Percentiles rank a stretch among this genome's conserved stretches.
Conservation (phyloP, 192 early-diverging fungal genomes). For the Umbelopsis isabellina region DNA sequence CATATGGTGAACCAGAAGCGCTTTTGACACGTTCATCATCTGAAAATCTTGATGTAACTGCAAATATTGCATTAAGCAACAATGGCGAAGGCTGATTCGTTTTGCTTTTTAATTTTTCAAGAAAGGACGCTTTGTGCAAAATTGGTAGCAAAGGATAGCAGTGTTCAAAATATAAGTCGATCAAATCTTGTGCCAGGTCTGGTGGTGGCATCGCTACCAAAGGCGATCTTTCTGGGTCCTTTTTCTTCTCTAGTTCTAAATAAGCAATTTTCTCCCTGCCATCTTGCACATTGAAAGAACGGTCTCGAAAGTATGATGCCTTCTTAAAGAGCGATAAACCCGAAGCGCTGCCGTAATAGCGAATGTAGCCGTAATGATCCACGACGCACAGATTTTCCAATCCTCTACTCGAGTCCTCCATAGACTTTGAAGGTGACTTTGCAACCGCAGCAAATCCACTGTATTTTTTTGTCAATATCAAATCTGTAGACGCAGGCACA, state of each 20-base stretch:
- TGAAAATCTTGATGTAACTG: constrained; percentile 51
- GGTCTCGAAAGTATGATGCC: constrained; percentile 49
- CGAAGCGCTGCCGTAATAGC: constrained; percentile 75
- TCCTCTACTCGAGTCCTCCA: constrained; percentile 31
- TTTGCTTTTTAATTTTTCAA: constrained; percentile 24
- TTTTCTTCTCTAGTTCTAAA: neutral
- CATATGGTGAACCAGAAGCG: constrained; percentile 43
- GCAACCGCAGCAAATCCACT: constrained; percentile 55
- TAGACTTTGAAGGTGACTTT: constrained; percentile 26
- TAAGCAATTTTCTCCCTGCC: neutral
- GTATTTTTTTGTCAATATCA: neutral
- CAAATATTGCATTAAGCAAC: constrained; percentile 56
- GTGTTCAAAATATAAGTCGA: constrained; percentile 64
- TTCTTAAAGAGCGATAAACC: constrained; percentile 71
- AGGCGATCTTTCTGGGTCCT: constrained; percentile 36
- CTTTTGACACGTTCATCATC: constrained; percentile 40
- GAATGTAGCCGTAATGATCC: constrained; percentile 68
- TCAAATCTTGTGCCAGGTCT: constrained; percentile 62
- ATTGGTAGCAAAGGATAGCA: constrained; percentile 71
- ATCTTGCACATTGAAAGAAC: constrained; percentile 40
- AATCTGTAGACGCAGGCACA: neutral
- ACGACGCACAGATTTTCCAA: constrained; percentile 64
- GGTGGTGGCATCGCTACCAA: constrained; percentile 59
- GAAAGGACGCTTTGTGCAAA: constrained; percentile 64
- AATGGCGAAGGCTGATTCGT: constrained; percentile 28